Base-by-base conservation (phyloP, 1,284 basidiomycete genomes). In the Stygiomarasmius scandens region DNA sequence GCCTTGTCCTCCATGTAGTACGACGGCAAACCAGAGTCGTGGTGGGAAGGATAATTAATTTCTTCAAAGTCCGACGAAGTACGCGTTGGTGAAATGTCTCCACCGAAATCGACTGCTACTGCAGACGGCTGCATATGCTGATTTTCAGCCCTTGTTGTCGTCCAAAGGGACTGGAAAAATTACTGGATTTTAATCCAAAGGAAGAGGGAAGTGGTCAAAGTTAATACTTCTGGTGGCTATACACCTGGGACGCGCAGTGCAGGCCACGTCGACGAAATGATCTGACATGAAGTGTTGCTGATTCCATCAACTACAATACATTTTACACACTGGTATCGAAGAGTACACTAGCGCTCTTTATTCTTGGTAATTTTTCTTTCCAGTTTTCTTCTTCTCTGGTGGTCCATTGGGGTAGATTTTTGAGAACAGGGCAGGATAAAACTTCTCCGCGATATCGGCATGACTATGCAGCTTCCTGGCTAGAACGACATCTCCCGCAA, bases 1-100 rank as follows among this genome's bases (percentile, higher is more conserved):
- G 77, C 62, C 88, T 81, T 85, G 61, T 90, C 89, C 71, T 90
- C 88, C 88, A 90, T 89, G 69, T 87, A 83, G 69, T 89, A 84
- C 59, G 89, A 69, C 27, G 88, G 89, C 16, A 89, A 74, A 54
- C 38, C 16, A n/a, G 69, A 57, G 22, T 71, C 58, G 66, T 68
- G 72, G 67, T 77, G 65, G 63, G 70, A 69, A 41, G 87, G 87
- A 64, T 90, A 83, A 25, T 78, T 68, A 61, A 89, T 74, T 68
- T 90, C 81, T 73, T 91, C 87, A 70, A 89, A 90, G 63, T 82
- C 82, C 60, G 83, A 85, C 54, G 85, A 85, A 58, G 74, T 71
- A 62, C 74, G 73, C 50, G 71, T 70, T 58, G 74, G 67, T 51
- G 72, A 68, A 77, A 74, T 59, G 77, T 62, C 79, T 62, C 82